A percentile compares a stretch with the other conserved stretches of the same genome.
Conservation (phyloP, 2,329 filamentous ascomycete species). For the Nemania serpens region DNA sequence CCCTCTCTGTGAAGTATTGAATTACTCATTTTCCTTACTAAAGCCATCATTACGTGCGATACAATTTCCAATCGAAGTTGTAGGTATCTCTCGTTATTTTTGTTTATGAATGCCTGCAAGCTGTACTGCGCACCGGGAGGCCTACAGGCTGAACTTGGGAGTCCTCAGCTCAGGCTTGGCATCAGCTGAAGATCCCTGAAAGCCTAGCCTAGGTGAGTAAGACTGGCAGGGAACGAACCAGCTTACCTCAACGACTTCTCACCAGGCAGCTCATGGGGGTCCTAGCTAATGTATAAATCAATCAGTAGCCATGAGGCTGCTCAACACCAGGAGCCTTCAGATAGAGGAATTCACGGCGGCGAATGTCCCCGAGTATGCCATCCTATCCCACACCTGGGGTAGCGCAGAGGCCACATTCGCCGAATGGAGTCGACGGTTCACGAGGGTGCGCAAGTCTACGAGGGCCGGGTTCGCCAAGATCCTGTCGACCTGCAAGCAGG, state of each 20-base stretch:
- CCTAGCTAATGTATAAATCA: neutral
- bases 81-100: too few species aligned
- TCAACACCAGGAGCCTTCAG: slow-evolving; percentile 11
- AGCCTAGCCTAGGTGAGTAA: too few species aligned
- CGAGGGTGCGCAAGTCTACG: slow-evolving; percentile 1
- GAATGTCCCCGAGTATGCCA: slow-evolving; percentile 9
- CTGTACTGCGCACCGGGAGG: too few species aligned
- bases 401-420: neutral
- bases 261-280: neutral
- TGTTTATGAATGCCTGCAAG: too few species aligned
- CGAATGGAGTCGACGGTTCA: slow-evolving; percentile 8
- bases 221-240: neutral
- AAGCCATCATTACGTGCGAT: too few species aligned
- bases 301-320: slow-evolving; percentile 6
- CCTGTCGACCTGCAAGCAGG: slow-evolving; percentile 11
- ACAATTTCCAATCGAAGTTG: too few species aligned
- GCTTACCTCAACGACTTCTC: neutral
- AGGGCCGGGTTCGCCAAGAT: slow-evolving; percentile 13
- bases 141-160: too few species aligned
- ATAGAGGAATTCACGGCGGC: slow-evolving; percentile 12
- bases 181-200: too few species aligned
- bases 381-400: slow-evolving; percentile 18
- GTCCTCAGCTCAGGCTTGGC: too few species aligned
- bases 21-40: too few species aligned
- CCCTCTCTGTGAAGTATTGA: too few species aligned